Percentiles rank a stretch among this genome's conserved stretches.
These are phyloP conservation scores for Furcasterigmium furcatum DNA, from an alignment of 2,329 filamentous ascomycete species.

Conservation along the genomic window DNA sequence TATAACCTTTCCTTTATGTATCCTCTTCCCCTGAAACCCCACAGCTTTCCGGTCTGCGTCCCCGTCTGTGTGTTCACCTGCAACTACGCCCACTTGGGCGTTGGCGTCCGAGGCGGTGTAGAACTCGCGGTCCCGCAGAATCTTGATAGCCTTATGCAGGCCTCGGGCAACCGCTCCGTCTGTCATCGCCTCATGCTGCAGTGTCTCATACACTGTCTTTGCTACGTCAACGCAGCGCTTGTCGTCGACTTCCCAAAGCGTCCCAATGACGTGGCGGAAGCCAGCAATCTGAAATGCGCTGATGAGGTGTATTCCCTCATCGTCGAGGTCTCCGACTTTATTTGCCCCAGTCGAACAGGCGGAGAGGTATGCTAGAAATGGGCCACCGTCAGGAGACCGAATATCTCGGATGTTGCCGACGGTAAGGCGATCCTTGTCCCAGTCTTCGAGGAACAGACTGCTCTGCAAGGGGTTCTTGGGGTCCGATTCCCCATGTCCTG, in stretches of 20 bases:
- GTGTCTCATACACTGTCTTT: constrained; percentile 17
- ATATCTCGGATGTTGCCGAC: constrained; percentile 11
- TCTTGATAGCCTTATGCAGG: too few relatives aligned
- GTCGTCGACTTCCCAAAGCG: constrained; percentile 34
- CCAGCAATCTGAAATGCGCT: constrained; percentile 32
- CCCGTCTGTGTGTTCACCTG: too few relatives aligned
- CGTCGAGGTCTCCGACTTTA: constrained; percentile 16
- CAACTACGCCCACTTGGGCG: too few relatives aligned
- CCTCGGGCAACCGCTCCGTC: too few relatives aligned
- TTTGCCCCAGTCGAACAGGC: constrained; percentile 28
- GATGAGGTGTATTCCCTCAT: constrained; percentile 26
- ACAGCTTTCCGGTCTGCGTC: too few relatives aligned
- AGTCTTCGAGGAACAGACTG: constrained; percentile 8
- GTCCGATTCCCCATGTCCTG: constrained; percentile 26
- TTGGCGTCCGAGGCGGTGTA: too few relatives aligned
- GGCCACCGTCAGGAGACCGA: constrained; percentile 10
- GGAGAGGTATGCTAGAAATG: constrained; percentile 34
- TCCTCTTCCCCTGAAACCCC: too few relatives aligned
- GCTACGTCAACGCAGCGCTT: constrained; percentile 24
- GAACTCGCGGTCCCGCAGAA: too few relatives aligned
- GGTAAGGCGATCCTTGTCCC: constrained; percentile 4
- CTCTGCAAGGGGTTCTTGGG: constrained; percentile 8
- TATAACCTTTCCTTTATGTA: too few relatives aligned
- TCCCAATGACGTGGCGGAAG: constrained; percentile 36
- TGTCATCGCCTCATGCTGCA: not conserved